Base-by-base conservation (phyloP, 768 basidiomycete genomes). In the Tubosaeta sp. region DNA sequence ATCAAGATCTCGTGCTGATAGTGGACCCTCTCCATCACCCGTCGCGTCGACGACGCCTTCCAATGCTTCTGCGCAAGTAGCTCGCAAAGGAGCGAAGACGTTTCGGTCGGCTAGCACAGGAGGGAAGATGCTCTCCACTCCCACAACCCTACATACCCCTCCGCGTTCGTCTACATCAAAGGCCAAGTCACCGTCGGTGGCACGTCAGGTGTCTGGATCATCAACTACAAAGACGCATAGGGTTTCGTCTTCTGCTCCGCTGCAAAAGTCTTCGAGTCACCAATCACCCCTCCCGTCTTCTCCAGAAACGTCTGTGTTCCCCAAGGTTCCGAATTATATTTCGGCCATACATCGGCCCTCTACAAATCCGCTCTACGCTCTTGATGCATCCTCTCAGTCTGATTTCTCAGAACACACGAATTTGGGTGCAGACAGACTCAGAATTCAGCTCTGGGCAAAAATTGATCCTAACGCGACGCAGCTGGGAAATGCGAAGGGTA, bases 281-380 rank as follows among this genome's bases (percentile, higher is more conserved):
- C 64, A 60, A 19, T 52, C 58, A 3, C 51, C 66, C 5, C 62
- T 60, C 39, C 48, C 55, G 22, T 57, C 59, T 22, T 51, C 61
- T 22, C 9, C 55, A 22, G 52, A 53, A 46, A 43, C 48, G 30
- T 44, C 35, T 45, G 39, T 44, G 14, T 58, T 56, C 32, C 60
- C 56, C 11, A 49, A 57, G 38, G 62, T 68, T 10, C 82, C 88
- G 3, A 79, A 88, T 61, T 94, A 84, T 65, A 76, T 92, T 43
- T 95, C 93, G 2, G 76, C 81, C 0, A 76, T 90, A 44, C 92
- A 93, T 64, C 76, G 73, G 21, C 87, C 91, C 4, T 94, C 93
- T 1, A 93, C 87, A 1, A 89, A 92, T 64, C 94, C 94, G 1
- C 67, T 73, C 21, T 95, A 92, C 59, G 48, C 74, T 1, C 69